These are phyloP conservation scores for Pulicaria dysenterica DNA, from an alignment of 129 eudicot species.

Conservation along the genomic window DNA sequence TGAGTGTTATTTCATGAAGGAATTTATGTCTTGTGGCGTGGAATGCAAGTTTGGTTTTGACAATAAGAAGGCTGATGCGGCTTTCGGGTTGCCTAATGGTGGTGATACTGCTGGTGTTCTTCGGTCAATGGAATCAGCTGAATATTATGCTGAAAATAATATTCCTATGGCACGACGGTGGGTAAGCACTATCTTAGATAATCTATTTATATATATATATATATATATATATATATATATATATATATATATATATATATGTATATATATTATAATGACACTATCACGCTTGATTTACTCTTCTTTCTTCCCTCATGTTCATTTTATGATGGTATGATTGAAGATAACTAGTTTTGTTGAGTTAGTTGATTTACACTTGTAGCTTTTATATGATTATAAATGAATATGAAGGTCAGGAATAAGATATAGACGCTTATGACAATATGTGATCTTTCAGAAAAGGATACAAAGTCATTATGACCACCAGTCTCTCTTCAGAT, in stretches of 20 bases:
- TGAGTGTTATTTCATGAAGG: slow-evolving; percentile 38
- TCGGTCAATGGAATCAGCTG: slow-evolving; percentile 73
- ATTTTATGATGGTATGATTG: too few species aligned
- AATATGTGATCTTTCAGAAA: slow-evolving; percentile 47
- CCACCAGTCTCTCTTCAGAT: slow-evolving; percentile 97
- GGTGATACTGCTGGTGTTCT: slow-evolving; percentile 47
- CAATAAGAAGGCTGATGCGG: slow-evolving; percentile 66
- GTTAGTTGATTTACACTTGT: too few species aligned
- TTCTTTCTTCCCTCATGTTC: background rate
- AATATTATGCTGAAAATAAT: slow-evolving; percentile 62
- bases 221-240: background rate
- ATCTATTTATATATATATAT: background rate
- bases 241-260: background rate
- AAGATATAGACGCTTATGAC: background rate
- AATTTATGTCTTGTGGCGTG: slow-evolving; percentile 70
- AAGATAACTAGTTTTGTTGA: too few species aligned
- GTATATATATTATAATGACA: background rate
- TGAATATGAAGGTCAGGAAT: slow-evolving; percentile 1
- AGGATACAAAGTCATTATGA: slow-evolving; percentile 84
- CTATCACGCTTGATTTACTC: background rate
- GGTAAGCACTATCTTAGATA: slow-evolving; percentile 61
- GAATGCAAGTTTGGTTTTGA: slow-evolving; percentile 62
- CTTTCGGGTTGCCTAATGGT: slow-evolving; percentile 52
- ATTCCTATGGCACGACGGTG: slow-evolving; percentile 66
- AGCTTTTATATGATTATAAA: background rate